phyloP scores from a whole-genome alignment of 225 moss, liverwort and hornwort species.

The Polytrichum commune region DNA sequence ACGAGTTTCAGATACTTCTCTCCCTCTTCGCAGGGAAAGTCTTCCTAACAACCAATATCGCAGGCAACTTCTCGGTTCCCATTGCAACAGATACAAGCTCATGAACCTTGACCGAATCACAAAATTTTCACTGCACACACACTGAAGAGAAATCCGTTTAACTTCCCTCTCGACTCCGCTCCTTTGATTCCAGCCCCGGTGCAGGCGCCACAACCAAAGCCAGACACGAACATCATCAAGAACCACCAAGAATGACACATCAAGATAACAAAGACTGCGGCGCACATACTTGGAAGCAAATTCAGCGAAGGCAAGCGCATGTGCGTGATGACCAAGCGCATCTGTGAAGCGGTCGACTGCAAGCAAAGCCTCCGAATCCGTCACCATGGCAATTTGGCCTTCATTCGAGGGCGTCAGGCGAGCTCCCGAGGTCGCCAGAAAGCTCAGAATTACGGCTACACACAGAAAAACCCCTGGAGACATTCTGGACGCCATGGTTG shows the following conservation, averaged over 20 bases:
- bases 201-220: neutral
- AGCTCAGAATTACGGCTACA: neutral
- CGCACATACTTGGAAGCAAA: conserved; percentile 61
- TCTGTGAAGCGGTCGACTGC: conserved; percentile 25
- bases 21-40: no score
- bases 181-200: neutral
- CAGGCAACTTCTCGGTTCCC: no score
- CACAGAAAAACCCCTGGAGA: neutral
- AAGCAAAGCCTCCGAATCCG: conserved; percentile 24
- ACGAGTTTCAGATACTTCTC: no score
- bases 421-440: neutral
- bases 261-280: neutral
- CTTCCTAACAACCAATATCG: no score
- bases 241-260: neutral
- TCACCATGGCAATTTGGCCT: conserved; percentile 70
- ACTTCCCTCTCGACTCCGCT: neutral
- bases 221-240: neutral
- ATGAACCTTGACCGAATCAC: neutral
- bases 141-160: no score
- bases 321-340: conserved; percentile 50
- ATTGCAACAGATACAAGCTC: neutral
- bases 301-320: conserved; percentile 50
- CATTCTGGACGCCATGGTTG: neutral
- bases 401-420: conserved; percentile 11
- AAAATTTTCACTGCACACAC: neutral